phyloP scores from a whole-genome alignment of 257 asterid genomes.

The Solanum sejunctum region DNA sequence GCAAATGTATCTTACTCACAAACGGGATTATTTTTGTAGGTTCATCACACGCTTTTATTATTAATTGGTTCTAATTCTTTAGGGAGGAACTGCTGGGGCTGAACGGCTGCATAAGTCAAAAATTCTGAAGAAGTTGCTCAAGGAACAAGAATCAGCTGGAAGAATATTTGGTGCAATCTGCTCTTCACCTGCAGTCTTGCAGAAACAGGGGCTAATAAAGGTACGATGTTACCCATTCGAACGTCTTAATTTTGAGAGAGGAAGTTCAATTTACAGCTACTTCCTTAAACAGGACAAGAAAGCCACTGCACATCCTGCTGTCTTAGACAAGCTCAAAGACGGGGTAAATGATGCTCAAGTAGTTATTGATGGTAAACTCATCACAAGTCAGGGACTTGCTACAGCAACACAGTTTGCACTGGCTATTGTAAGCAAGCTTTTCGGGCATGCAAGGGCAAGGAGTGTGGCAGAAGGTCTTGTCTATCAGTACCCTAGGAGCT shows the following conservation, averaged over 20 bases:
- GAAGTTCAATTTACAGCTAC: background rate
- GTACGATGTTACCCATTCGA: conserved; percentile 15
- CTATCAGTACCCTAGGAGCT: conserved; percentile 38
- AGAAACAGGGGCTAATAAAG: conserved; percentile 59
- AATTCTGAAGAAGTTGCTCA: conserved; percentile 62
- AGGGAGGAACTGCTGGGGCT: conserved; percentile 59
- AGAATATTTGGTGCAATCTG: conserved; percentile 63
- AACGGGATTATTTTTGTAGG: background rate
- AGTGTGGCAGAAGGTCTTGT: conserved; percentile 96
- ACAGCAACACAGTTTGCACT: conserved; percentile 56
- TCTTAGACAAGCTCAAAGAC: conserved; percentile 21
- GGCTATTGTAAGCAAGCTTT: conserved; percentile 68
- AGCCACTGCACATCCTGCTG: conserved; percentile 47
- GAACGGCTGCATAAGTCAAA: conserved; percentile 55
- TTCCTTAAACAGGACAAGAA: conserved; percentile 47
- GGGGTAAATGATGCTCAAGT: conserved; percentile 36
- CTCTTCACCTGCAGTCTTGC: conserved; percentile 53
- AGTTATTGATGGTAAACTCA: conserved; percentile 67
- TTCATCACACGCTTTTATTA: background rate
- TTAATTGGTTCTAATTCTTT: conserved; percentile 2
- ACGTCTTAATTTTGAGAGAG: background rate
- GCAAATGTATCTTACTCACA: background rate
- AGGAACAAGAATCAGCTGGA: conserved; percentile 54
- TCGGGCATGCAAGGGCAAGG: conserved; percentile 76
- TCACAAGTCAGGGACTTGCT: conserved; percentile 67